Base-by-base conservation (phyloP, 2,329 filamentous ascomycete species). In the Neocucurbitaria cava region DNA sequence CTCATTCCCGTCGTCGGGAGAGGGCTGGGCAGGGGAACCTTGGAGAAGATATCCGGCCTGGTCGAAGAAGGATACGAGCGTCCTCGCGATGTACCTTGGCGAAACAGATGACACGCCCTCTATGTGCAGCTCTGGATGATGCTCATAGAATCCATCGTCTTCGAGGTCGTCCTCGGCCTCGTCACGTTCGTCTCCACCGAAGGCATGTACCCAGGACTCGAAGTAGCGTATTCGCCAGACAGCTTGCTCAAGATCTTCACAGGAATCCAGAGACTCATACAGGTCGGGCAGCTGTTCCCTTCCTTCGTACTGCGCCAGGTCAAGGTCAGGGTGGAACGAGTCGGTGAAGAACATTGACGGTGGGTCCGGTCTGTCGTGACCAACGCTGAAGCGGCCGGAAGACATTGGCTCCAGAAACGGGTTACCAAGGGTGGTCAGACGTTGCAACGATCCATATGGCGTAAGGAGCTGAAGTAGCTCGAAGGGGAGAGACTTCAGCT, bases 401-500 rank as follows among this genome's bases (percentile, higher is more conserved):
- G 47, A 17, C 57, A 61, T 57, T 10, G 53, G 53, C 43, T 60
- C 58, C 2, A 59, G 35, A 2, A 70, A 36, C 1, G 62, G 62
- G 36, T 66, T 71, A 1, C 56, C 61, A 2, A 60, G 31, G 4
- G 65, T 54, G 10, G 46, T 53, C 7, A 70, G 42, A 17, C 43
- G 48, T 5, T 46, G 39, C 15, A 67, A 48, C 3, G 52, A 62
- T 1, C 65, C 66, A 10, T 56, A 42, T 7, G 60, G 60, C n/a
- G 30, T 17, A 6, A 66, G 52, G 30, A 72, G 48, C 1, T 51
- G 26, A 1, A 72, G 44, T 1, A 74, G 46, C 30, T 73, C 70
- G 31, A 61, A 63, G 1, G 72, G 72, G 7, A 74, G 55, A 17
- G 24, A 63, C 15, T 46, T 44, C 9, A 74, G 51, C 8, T 54